Conservation (phyloP, 306 rosid species). For the Hippophae tibetana region DNA sequence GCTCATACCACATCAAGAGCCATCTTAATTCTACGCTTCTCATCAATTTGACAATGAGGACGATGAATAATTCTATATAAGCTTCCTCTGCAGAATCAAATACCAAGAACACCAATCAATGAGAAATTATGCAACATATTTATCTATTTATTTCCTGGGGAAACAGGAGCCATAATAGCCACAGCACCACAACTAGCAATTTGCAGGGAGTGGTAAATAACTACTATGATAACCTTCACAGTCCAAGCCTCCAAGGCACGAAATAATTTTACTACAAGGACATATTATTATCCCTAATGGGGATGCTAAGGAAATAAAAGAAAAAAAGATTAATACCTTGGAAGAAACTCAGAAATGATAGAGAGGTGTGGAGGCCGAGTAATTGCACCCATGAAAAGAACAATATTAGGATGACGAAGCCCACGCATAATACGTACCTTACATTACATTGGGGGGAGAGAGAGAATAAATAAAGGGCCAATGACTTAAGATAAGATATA, state of each 20-base stretch:
- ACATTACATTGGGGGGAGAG: slow-evolving; percentile 26
- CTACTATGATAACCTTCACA: no score
- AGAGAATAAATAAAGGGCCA: slow-evolving; percentile 16
- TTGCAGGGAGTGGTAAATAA: no score
- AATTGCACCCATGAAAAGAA: slow-evolving; percentile 98
- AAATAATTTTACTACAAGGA: no score
- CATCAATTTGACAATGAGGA: slow-evolving; percentile 78
- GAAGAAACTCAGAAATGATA: slow-evolving; percentile 90
- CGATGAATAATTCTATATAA: slow-evolving; percentile 84
- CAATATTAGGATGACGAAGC: slow-evolving; percentile 93
- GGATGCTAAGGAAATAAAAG: no score
- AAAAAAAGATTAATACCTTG: slow-evolving; percentile 42
- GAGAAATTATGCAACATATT: no score
- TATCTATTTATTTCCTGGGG: no score
- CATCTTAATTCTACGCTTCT: slow-evolving; percentile 89
- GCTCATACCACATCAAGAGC: slow-evolving; percentile 93
- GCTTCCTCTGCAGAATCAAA: slow-evolving; percentile 62
- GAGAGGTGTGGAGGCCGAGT: slow-evolving; percentile 97
- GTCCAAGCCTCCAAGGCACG: no score
- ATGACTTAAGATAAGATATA: background rate
- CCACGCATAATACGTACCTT: slow-evolving; percentile 97
- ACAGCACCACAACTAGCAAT: no score
- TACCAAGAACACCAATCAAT: slow-evolving; percentile 1
- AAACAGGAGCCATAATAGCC: no score
- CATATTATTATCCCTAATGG: no score